Percentiles rank a stretch among this genome's conserved stretches.
These are phyloP conservation scores for Neoscytalidium dimidiatum DNA, from an alignment of 2,329 filamentous ascomycete genomes.

Conservation along the genomic window DNA sequence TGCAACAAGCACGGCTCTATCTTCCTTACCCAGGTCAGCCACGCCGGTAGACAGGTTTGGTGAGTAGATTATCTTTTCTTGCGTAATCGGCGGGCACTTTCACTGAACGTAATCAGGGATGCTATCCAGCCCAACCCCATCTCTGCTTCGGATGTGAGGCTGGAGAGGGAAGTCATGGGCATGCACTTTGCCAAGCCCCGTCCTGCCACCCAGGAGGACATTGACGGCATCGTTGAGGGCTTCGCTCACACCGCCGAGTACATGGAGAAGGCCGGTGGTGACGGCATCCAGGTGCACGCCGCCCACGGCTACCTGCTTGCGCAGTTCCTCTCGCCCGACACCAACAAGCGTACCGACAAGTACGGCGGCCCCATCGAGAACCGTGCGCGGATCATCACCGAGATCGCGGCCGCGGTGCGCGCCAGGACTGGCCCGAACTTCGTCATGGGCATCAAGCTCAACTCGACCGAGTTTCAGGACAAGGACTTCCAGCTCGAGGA, in stretches of 20 bases:
- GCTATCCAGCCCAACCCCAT: slow-evolving; percentile 48
- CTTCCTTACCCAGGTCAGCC: slow-evolving; percentile 61
- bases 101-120: no score
- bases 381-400: slow-evolving; percentile 36
- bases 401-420: slow-evolving; percentile 35
- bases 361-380: slow-evolving; percentile 40
- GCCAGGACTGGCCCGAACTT: slow-evolving; percentile 35
- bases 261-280: slow-evolving; percentile 59
- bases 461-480: slow-evolving; percentile 54
- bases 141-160: slow-evolving; percentile 50
- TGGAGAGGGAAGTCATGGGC: slow-evolving; percentile 38
- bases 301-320: slow-evolving; percentile 41
- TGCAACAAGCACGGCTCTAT: slow-evolving; percentile 61
- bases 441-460: slow-evolving; percentile 56
- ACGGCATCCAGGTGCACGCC: slow-evolving; percentile 46
- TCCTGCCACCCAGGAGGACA: slow-evolving; percentile 52
- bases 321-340: slow-evolving; percentile 39
- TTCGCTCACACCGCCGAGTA: slow-evolving; percentile 64
- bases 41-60: slow-evolving; percentile 62
- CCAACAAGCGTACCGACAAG: slow-evolving; percentile 38
- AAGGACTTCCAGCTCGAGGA: slow-evolving; percentile 52
- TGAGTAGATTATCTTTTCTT: background rate
- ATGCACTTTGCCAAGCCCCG: slow-evolving; percentile 53
- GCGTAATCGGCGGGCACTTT: no score
- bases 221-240: slow-evolving; percentile 57